A percentile compares a stretch with the other conserved stretches of the same genome.
These are phyloP conservation scores for Podospora sp. DNA, from an alignment of 495 filamentous ascomycete genomes.

Conservation along the genomic window DNA sequence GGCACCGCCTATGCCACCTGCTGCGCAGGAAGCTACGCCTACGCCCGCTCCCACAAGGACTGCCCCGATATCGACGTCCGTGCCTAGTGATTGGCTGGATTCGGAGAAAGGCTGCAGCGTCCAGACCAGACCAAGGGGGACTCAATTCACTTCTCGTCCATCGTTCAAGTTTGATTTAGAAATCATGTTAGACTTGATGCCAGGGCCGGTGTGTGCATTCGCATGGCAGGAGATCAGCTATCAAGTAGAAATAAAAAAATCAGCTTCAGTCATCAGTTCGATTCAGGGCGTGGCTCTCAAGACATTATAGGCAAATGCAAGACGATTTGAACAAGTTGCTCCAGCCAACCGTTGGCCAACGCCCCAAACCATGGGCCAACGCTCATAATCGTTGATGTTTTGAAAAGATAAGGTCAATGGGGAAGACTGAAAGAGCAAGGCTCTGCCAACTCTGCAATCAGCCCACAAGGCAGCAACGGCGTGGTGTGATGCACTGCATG, in stretches of 20 bases:
- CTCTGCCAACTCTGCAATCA: too few relatives aligned
- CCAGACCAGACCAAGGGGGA: slow-evolving; percentile 7
- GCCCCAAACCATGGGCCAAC: too few relatives aligned
- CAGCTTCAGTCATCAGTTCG: slow-evolving; percentile 10
- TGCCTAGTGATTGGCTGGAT: slow-evolving; percentile 6
- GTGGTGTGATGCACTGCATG: too few relatives aligned
- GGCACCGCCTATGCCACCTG: slow-evolving; percentile 11
- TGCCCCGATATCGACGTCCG: slow-evolving; percentile 11
- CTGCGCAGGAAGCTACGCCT: slow-evolving; percentile 12
- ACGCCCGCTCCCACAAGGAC: slow-evolving; percentile 7
- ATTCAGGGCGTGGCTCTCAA: slow-evolving; percentile 6
- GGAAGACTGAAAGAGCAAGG: too few relatives aligned
- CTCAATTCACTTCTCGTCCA: slow-evolving; percentile 11
- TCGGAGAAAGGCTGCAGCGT: slow-evolving; percentile 9
- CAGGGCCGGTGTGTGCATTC: slow-evolving; percentile 7
- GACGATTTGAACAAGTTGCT: too few relatives aligned
- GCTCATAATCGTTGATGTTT: too few relatives aligned
- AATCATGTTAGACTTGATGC: slow-evolving; percentile 11
- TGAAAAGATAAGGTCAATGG: too few relatives aligned
- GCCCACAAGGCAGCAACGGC: too few relatives aligned
- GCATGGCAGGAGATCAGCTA: slow-evolving; percentile 12
- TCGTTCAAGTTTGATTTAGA: slow-evolving; percentile 12
- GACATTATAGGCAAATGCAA: too few relatives aligned
- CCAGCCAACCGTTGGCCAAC: too few relatives aligned
- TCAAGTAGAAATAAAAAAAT: slow-evolving; percentile 12